Conservation (phyloP, 2,329 filamentous ascomycete species). For the Penicillium sp. region DNA sequence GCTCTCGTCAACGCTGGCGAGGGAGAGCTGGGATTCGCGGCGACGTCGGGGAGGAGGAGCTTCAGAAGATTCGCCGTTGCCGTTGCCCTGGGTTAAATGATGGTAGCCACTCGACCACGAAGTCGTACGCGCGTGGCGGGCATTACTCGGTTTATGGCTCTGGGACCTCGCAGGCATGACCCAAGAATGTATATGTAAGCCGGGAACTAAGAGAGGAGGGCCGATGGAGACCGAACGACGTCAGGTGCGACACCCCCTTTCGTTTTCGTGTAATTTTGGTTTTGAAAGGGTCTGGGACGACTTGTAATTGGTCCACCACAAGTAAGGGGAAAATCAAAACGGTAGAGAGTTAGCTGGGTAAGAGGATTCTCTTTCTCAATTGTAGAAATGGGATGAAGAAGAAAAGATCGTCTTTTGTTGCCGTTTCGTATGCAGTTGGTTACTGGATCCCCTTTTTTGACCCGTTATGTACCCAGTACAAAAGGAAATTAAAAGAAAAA, state of each 20-base stretch:
- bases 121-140: slow-evolving; percentile 36
- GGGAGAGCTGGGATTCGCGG: slow-evolving; percentile 34
- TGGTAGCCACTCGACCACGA: slow-evolving; percentile 36
- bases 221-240: slow-evolving; percentile 13
- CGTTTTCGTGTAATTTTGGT: slow-evolving; percentile 19
- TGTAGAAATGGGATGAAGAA: neutral
- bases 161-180: slow-evolving; percentile 24
- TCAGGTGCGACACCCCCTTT: slow-evolving; percentile 14
- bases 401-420: neutral
- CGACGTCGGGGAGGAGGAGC: slow-evolving; percentile 28
- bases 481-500: neutral
- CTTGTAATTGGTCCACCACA: slow-evolving; percentile 1
- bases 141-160: slow-evolving; percentile 32
- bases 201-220: slow-evolving; percentile 2
- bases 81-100: slow-evolving; percentile 21
- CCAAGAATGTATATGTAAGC: slow-evolving; percentile 24
- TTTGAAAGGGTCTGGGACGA: neutral
- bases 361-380: neutral
- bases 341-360: neutral
- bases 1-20: slow-evolving; percentile 32
- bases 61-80: slow-evolving; percentile 27
- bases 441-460: neutral
- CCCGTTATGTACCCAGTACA: neutral
- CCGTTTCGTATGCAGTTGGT: neutral
- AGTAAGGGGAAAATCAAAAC: neutral